Evolutionary conservation across 2,329 filamentous ascomycete genomes (phyloP), one percentile per base, ranked within the genome.

Genomic region (Penicillium rolfsii): DNA sequence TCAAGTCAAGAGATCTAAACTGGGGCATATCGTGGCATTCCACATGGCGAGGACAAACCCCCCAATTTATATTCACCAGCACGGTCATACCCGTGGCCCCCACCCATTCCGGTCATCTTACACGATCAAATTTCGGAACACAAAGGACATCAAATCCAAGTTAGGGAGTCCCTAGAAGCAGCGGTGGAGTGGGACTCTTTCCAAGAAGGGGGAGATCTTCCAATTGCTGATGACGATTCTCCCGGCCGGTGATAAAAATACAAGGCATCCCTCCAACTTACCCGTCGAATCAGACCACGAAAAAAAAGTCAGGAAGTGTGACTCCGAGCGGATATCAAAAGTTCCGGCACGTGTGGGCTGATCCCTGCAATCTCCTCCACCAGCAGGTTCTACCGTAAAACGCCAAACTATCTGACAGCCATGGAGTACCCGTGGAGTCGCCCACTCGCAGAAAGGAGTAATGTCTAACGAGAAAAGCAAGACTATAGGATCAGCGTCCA

Each of bases 321-420:
- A 14, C 5, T 54, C 49, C 35, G 45, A 53, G 46, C 49, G 52
- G 53, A 50, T 48, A 64, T 52, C 52, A 59, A 59, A 55, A 36
- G 54, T 24, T 56, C 53, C 41, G 53, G 57, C 40, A 61, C 40
- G 57, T 60, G 56, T 67, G 62, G 65, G 59, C 60, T 65, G 67
- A 67, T 67, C 62, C 64, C 46, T 68, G 58, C 46, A 65, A 61
- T 66, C 56, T 66, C 60, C 63, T 62, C 55, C 55, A 55, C 62
- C 53, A 26, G n/a, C 38, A 19, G 52, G 19, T 45, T 59, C 57
- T 43, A 62, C 40, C 6, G 19, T 4, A 26, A 46, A 62, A 16
- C 49, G 28, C 52, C 16, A 19, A 52, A 57, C 40, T 19, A 33
- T 58, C 19, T n/a, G 14, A 30, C 40, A 24, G 35, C 49, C 19